phyloP scores from a whole-genome alignment of 768 basidiomycete species.

The Infundibulicybe gibba region DNA sequence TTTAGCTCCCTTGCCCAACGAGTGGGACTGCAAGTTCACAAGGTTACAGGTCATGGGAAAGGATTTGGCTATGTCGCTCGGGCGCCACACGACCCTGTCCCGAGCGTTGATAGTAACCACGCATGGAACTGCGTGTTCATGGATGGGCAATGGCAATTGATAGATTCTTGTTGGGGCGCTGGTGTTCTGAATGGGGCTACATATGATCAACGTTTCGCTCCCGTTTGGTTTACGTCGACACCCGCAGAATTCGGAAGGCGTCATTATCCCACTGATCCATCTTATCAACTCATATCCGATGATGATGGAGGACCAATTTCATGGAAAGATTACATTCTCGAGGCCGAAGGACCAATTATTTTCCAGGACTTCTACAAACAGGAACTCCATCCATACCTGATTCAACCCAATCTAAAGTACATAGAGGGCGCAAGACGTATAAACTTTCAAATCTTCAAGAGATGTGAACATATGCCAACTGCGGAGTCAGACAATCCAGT shows the following conservation, averaged over 20 bases:
- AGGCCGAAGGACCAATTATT: constrained; percentile 32
- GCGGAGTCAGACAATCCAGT: constrained; percentile 38
- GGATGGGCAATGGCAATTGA: constrained; percentile 41
- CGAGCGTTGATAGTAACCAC: constrained; percentile 36
- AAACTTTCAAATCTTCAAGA: constrained; percentile 37
- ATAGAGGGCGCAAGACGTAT: constrained; percentile 30
- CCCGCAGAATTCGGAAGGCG: constrained; percentile 38
- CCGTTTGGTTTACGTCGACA: constrained; percentile 38
- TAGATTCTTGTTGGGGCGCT: constrained; percentile 48
- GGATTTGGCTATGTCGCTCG: constrained; percentile 36
- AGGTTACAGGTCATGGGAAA: constrained; percentile 43
- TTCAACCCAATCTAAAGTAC: constrained; percentile 30
- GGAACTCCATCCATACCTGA: constrained; percentile 23
- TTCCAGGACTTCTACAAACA: constrained; percentile 30
- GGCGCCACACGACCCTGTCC: constrained; percentile 25
- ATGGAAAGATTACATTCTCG: constrained; percentile 44
- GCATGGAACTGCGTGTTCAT: constrained; percentile 46
- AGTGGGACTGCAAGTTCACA: constrained; percentile 34
- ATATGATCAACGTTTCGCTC: constrained; percentile 31
- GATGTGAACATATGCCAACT: constrained; percentile 43
- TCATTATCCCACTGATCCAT: constrained; percentile 42
- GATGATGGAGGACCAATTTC: constrained; percentile 32
- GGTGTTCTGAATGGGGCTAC: constrained; percentile 32
- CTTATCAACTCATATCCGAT: constrained; percentile 36
- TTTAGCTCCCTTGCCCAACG: constrained; percentile 34